Evolutionary conservation across 2,329 filamentous ascomycete species (phyloP).

Genomic region (Sarocladium kiliense): DNA sequence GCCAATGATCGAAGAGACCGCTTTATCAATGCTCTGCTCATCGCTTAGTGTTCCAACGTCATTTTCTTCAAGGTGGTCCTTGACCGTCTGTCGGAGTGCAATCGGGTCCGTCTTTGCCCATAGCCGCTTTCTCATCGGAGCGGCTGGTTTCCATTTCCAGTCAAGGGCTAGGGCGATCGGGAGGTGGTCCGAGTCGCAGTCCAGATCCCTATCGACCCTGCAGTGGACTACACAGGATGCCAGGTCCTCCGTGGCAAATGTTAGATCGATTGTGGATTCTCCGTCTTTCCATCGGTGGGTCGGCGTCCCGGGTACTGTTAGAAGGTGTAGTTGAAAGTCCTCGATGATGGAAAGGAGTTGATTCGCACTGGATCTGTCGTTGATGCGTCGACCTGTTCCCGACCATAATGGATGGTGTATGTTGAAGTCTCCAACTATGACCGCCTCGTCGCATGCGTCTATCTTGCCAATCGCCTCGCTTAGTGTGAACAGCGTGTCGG

Average conservation of each 20-base stretch:
- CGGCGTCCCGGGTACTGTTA: background rate
- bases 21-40: background rate
- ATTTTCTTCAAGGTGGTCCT: background rate
- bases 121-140: background rate
- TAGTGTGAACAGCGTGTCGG: too few species aligned
- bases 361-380: background rate
- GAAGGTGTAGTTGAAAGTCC: background rate
- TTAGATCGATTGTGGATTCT: too few species aligned
- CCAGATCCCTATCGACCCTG: background rate
- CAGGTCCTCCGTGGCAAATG: background rate
- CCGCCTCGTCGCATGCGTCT: background rate
- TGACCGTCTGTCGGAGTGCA: background rate
- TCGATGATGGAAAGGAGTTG: background rate
- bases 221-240: background rate
- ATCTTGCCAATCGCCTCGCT: too few species aligned
- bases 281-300: background rate
- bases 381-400: background rate
- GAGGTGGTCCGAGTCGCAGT: too few species aligned
- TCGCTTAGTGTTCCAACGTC: background rate
- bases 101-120: background rate
- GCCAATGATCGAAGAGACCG: background rate
- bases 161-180: too few species aligned
- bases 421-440: background rate
- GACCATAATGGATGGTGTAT: background rate
- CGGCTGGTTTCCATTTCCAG: too few species aligned